Conservation (phyloP, 2,329 filamentous ascomycete species). For the Phaeomoniella chlamydospora region DNA sequence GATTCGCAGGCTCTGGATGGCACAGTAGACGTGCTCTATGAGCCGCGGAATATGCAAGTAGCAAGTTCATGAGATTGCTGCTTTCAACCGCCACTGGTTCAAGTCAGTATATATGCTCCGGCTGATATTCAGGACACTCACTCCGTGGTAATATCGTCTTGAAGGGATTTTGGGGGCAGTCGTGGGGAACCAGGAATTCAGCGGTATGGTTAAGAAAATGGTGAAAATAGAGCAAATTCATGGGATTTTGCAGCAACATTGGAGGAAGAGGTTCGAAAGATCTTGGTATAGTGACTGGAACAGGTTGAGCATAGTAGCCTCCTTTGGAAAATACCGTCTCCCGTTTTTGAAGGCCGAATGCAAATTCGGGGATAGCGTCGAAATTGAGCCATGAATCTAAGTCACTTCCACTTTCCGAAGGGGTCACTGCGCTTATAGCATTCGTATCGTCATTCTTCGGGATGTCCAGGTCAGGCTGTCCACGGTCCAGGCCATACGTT, state of each 20-base stretch:
- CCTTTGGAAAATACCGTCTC: slow-evolving; percentile 42
- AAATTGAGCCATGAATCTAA: slow-evolving; percentile 12
- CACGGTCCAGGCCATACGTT: slow-evolving; percentile 57
- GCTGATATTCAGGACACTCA: slow-evolving; percentile 20
- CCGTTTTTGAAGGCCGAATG: slow-evolving; percentile 31
- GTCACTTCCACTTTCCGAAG: slow-evolving; percentile 17
- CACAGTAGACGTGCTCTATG: slow-evolving; percentile 62
- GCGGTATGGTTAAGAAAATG: slow-evolving; percentile 71
- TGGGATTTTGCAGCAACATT: slow-evolving; percentile 53
- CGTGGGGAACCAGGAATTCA: slow-evolving; percentile 47
- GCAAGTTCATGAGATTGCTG: slow-evolving; percentile 54
- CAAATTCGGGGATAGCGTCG: slow-evolving; percentile 24
- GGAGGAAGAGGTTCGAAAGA: slow-evolving; percentile 41
- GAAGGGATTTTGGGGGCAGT: slow-evolving; percentile 47
- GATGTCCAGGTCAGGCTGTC: slow-evolving; percentile 54
- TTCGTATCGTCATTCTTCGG: slow-evolving; percentile 56
- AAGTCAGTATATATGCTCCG: slow-evolving; percentile 34
- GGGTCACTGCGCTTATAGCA: slow-evolving; percentile 41
- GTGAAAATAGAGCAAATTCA: slow-evolving; percentile 65
- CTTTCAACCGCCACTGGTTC: slow-evolving; percentile 27
- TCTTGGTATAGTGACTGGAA: slow-evolving; percentile 48
- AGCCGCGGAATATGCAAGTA: slow-evolving; percentile 72
- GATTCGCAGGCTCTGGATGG: slow-evolving; percentile 58
- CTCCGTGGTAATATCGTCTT: slow-evolving; percentile 47
- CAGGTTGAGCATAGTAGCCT: slow-evolving; percentile 57